Conservation (phyloP, 495 filamentous ascomycete genomes). For the Aspergillus nanangensis region DNA sequence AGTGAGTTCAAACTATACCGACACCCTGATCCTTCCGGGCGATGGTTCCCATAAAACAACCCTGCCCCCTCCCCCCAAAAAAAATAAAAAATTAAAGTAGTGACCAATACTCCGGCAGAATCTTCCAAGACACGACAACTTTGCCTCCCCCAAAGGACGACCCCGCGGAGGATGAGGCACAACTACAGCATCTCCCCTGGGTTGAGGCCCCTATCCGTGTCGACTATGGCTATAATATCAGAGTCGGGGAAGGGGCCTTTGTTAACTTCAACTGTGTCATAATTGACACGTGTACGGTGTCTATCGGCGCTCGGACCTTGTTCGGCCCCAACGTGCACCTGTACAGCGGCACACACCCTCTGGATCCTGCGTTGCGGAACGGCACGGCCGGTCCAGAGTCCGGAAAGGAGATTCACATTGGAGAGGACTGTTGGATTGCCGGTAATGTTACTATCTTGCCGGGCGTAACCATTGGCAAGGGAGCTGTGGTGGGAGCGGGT, state of each 20-base stretch:
- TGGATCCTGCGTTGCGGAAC: conserved; percentile 68
- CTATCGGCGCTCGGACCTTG: conserved; percentile 73
- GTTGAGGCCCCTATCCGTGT: conserved; percentile 66
- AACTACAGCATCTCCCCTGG: conserved; percentile 59
- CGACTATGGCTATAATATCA: conserved; percentile 75
- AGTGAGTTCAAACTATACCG: conserved; percentile 47
- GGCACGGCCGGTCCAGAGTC: conserved; percentile 70
- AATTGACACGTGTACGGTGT: conserved; percentile 73
- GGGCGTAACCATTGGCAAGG: conserved; percentile 77
- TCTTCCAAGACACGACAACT: conserved; percentile 51
- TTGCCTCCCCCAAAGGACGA: conserved; percentile 52
- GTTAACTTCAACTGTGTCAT: conserved; percentile 74
- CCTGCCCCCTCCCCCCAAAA: background rate
- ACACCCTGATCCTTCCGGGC: background rate
- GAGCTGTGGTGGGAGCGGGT: conserved; percentile 75
- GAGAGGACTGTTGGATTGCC: conserved; percentile 87
- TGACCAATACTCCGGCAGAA: too few species aligned
- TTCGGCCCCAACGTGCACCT: conserved; percentile 74
- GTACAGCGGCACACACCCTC: conserved; percentile 69
- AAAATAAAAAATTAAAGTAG: too few species aligned
- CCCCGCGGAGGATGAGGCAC: conserved; percentile 53
- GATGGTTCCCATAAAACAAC: background rate
- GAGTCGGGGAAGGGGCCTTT: conserved; percentile 62
- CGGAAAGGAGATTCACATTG: conserved; percentile 71
- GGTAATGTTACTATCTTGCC: conserved; percentile 71